phyloP scores from a whole-genome alignment of 169 alveolate species.

The Cystoisospora suis region DNA sequence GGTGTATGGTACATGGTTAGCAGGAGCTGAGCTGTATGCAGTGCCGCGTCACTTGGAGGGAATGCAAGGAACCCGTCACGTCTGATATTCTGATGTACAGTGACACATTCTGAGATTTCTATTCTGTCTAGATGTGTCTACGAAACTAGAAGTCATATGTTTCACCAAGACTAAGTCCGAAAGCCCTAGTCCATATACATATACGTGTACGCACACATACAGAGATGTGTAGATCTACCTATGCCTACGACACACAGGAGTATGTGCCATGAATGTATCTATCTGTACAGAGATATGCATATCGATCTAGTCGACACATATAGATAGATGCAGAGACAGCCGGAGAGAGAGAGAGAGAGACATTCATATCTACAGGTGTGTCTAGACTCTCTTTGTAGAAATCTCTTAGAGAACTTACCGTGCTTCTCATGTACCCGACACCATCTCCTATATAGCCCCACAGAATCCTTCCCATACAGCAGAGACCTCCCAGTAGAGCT shows the following conservation, averaged over 20 bases:
- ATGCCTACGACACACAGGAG: no score
- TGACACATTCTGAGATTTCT: no score
- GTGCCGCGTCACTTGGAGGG: no score
- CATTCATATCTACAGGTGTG: neutral
- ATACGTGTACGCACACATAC: neutral
- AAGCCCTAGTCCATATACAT: no score
- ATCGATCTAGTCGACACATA: neutral
- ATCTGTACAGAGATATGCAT: neutral
- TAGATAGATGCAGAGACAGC: neutral
- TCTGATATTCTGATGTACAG: no score
- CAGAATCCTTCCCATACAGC: constrained; percentile 58
- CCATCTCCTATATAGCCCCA: constrained; percentile 63
- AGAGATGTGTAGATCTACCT: neutral
- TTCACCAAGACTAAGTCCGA: no score
- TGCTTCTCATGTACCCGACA: constrained; percentile 55
- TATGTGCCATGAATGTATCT: neutral
- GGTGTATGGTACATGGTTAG: no score
- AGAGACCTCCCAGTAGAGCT: constrained; percentile 57
- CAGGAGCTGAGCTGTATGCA: no score
- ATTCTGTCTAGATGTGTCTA: no score
- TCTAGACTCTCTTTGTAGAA: neutral
- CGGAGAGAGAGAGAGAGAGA: neutral
- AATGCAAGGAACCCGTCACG: no score
- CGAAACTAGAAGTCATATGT: no score
- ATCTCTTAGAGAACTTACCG: neutral